phyloP scores from a whole-genome alignment of 2,329 filamentous ascomycete genomes.

The Stagonosporopsis rhizophila region DNA sequence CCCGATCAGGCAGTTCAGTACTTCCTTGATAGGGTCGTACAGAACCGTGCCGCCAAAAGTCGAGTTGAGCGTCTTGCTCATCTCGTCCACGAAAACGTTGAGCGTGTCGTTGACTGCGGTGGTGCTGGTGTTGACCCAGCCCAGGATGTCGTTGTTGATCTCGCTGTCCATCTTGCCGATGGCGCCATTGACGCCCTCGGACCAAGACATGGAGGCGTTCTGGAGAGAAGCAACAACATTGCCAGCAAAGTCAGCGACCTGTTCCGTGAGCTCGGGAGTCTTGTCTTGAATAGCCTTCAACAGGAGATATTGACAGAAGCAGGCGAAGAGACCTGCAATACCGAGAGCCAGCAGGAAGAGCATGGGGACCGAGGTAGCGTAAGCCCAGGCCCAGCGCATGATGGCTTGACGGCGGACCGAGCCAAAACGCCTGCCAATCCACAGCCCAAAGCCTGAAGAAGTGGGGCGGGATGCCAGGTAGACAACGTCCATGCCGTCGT shows the following conservation, averaged over 20 bases:
- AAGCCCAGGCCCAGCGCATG: constrained; percentile 82
- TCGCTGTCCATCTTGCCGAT: constrained; percentile 70
- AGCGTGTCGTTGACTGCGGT: constrained; percentile 84
- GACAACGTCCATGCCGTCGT: constrained; percentile 85
- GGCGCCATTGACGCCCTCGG: constrained; percentile 75
- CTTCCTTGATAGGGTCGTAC: constrained; percentile 76
- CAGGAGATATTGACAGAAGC: constrained; percentile 82
- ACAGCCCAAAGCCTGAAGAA: constrained; percentile 75
- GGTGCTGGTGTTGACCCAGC: constrained; percentile 86
- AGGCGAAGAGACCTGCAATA: constrained; percentile 80
- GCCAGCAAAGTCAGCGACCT: constrained; percentile 81
- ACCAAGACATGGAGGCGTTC: constrained; percentile 78
- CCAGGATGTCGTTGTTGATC: constrained; percentile 84
- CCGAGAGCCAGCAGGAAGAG: constrained; percentile 87
- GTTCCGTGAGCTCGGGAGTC: constrained; percentile 73
- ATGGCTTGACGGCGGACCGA: constrained; percentile 72
- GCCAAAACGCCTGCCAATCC: constrained; percentile 69
- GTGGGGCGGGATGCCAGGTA: constrained; percentile 86
- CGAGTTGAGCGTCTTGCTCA: constrained; percentile 73
- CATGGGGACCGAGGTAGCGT: constrained; percentile 83
- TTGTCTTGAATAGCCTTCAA: constrained; percentile 75
- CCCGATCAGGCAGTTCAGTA: constrained; percentile 85
- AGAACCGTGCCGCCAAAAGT: constrained; percentile 86
- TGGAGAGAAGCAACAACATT: constrained; percentile 76
- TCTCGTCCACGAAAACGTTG: constrained; percentile 79